Percentiles rank a stretch among this genome's conserved stretches.
These are phyloP conservation scores for Chenopodium quinoa DNA, from an alignment of 148 eudicot genomes.

Conservation along the genomic window DNA sequence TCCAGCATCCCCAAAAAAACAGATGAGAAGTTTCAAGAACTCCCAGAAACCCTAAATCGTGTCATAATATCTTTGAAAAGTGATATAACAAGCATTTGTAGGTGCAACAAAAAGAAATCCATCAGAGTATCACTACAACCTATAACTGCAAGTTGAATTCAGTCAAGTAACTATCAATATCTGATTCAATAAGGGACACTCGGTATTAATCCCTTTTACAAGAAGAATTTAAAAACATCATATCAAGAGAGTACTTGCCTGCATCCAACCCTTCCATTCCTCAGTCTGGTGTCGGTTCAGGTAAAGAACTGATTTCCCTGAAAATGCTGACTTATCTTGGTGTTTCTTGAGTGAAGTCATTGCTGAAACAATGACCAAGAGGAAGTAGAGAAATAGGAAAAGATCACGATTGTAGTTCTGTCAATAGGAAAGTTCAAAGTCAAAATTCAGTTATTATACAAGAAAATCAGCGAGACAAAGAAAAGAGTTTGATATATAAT, in stretches of 20 bases:
- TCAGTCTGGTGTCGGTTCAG: conserved; percentile 97
- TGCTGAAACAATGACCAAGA: conserved; percentile 78
- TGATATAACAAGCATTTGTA: not conserved
- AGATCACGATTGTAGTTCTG: conserved; percentile 96
- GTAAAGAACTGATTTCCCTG: conserved; percentile 80
- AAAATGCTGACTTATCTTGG: conserved; percentile 80
- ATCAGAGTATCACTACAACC: not conserved
- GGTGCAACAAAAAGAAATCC: not conserved
- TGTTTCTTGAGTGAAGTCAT: conserved; percentile 87
- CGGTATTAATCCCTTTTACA: not conserved
- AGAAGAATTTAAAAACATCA: conserved; percentile 1
- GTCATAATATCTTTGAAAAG: not conserved
- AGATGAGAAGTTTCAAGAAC: not conserved
- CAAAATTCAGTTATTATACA: not conserved
- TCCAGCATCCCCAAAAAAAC: not conserved
- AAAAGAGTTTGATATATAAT: not conserved
- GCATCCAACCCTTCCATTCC: conserved; percentile 99
- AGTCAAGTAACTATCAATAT: not conserved
- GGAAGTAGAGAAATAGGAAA: conserved; percentile 70
- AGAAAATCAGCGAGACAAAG: not conserved
- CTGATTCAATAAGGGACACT: not conserved
- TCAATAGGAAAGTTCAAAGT: conserved; percentile 24
- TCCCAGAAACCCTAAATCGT: not conserved
- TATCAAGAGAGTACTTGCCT: conserved; percentile 51
- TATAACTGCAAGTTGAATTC: not conserved